These are phyloP conservation scores for Niebla homalea DNA, from an alignment of 495 filamentous ascomycete genomes.

Conservation along the genomic window DNA sequence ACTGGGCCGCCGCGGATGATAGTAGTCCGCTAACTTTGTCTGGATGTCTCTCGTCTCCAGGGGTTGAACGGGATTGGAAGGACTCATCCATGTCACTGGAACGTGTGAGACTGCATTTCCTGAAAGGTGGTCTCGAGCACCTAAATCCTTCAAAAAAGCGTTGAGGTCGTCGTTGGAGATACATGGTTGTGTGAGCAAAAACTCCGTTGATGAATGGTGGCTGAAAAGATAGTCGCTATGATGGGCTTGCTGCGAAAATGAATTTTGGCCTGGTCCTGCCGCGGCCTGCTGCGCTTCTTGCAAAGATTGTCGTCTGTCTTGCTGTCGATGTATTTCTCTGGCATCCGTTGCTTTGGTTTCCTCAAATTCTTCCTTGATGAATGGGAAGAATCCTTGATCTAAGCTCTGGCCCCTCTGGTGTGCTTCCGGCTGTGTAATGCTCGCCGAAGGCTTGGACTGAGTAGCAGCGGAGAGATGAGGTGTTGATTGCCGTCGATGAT, in stretches of 20 bases:
- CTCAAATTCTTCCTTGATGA: constrained; percentile 18
- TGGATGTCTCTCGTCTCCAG: no score
- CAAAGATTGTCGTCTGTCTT: constrained; percentile 26
- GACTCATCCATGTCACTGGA: no score
- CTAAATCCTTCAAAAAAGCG: no score
- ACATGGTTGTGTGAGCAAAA: no score
- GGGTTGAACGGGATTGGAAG: no score
- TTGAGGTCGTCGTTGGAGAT: no score
- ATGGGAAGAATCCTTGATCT: constrained; percentile 21
- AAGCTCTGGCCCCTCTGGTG: constrained; percentile 21
- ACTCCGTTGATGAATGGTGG: no score
- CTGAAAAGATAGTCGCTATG: constrained; percentile 1
- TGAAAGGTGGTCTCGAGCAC: no score
- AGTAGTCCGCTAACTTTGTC: no score
- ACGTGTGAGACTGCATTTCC: no score
- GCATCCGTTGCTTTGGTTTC: constrained; percentile 35
- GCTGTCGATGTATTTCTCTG: constrained; percentile 6
- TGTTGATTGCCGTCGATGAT: constrained; percentile 82
- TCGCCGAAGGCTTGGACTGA: constrained; percentile 53
- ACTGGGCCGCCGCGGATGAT: no score
- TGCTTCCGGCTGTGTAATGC: constrained; percentile 3
- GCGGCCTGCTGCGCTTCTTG: constrained; percentile 62
- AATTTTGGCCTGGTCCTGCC: constrained; percentile 45
- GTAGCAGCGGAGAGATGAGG: constrained; percentile 48
- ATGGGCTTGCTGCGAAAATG: neutral